Evolutionary conservation across 2,329 filamentous ascomycete genomes (phyloP).

Genomic region (Xylariaceae sp.): DNA sequence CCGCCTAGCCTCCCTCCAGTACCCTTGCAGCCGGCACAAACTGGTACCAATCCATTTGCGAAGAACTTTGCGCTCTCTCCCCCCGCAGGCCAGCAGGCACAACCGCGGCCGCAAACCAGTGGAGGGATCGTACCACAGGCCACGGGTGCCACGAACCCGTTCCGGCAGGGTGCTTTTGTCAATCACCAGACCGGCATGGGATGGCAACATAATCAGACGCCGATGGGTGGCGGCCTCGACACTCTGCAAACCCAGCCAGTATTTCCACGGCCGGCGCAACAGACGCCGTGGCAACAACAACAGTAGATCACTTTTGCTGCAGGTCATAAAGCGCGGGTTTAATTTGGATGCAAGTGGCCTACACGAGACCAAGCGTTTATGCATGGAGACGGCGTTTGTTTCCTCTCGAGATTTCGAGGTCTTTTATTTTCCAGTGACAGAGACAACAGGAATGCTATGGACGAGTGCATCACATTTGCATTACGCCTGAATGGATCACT

Average conservation of each 20-base stretch:
- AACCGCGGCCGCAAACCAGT: slow-evolving; percentile 46
- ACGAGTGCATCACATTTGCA: too few species aligned
- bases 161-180: slow-evolving; percentile 85
- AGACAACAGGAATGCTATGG: too few species aligned
- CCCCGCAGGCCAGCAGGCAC: slow-evolving; percentile 24
- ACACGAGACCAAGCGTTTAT: not conserved
- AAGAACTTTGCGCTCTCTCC: slow-evolving; percentile 42
- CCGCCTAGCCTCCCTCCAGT: slow-evolving; percentile 36
- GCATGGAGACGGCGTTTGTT: not conserved
- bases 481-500: too few species aligned
- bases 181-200: slow-evolving; percentile 84
- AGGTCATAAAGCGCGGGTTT: too few species aligned
- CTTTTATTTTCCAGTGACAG: too few species aligned
- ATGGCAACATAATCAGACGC: slow-evolving; percentile 78
- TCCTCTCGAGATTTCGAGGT: not conserved
- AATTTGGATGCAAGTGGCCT: too few species aligned
- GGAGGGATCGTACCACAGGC: slow-evolving; percentile 65
- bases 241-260: slow-evolving; percentile 76
- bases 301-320: too few species aligned
- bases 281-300: slow-evolving; percentile 60
- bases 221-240: slow-evolving; percentile 79
- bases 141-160: slow-evolving; percentile 91
- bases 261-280: slow-evolving; percentile 75
- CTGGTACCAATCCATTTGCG: slow-evolving; percentile 61
- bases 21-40: slow-evolving; percentile 48